Conservation (phyloP, 805 yeast genomes). For the Maudiozyma bulderi region DNA sequence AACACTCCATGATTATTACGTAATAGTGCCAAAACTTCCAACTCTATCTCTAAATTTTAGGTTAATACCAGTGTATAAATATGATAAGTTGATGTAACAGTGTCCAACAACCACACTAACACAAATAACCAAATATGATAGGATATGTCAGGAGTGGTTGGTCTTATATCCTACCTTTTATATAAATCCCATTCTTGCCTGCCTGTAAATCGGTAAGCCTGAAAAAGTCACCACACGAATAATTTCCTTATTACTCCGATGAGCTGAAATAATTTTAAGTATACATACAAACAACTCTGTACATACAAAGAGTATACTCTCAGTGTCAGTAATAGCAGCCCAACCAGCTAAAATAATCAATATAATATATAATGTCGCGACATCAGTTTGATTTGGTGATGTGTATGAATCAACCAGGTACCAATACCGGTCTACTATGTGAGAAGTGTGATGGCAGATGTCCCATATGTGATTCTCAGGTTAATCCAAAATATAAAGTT, state of each 20-base stretch:
- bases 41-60: neutral
- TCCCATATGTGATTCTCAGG: slow-evolving; percentile 81
- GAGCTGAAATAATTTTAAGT: neutral
- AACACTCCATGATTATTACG: slow-evolving; percentile 32
- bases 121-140: too few relatives aligned
- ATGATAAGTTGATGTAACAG: too few relatives aligned
- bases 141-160: too few relatives aligned
- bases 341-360: neutral
- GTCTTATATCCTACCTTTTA: too few relatives aligned
- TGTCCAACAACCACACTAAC: too few relatives aligned
- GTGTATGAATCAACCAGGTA: slow-evolving; percentile 82
- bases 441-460: slow-evolving; percentile 86
- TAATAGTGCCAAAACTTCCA: neutral
- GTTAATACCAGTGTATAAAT: neutral
- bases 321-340: too few relatives aligned
- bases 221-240: neutral
- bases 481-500: slow-evolving; percentile 56
- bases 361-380: slow-evolving; percentile 53
- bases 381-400: slow-evolving; percentile 79
- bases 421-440: slow-evolving; percentile 60
- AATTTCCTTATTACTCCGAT: neutral
- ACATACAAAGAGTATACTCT: neutral
- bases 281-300: neutral
- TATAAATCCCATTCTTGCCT: too few relatives aligned
- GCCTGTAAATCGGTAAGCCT: too few relatives aligned